Percentiles rank a stretch among this genome's conserved stretches.
Conservation (phyloP, 2,329 filamentous ascomycete genomes). For the Sporothrix curviconia region DNA sequence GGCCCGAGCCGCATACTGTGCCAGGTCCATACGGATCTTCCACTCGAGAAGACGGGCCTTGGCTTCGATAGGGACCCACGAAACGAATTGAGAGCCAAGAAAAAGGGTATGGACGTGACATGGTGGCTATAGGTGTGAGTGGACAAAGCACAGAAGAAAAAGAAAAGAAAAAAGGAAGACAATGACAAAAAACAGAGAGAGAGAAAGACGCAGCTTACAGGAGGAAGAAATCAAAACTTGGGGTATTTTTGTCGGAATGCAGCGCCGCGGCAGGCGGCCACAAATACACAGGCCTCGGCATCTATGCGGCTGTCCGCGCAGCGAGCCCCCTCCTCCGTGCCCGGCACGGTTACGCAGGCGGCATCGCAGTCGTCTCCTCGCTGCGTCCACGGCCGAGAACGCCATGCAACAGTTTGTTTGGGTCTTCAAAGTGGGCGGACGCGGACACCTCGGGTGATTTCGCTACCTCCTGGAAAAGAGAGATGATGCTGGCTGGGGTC, state of each 20-base stretch:
- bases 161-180: conserved; percentile 5
- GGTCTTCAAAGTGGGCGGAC: conserved; percentile 45
- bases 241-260: conserved; percentile 54
- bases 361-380: conserved; percentile 56
- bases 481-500: conserved; percentile 35
- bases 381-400: conserved; percentile 56
- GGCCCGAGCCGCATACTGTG: conserved; percentile 65
- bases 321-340: conserved; percentile 54
- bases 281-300: conserved; percentile 57
- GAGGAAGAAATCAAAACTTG: conserved; percentile 76
- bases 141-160: no score
- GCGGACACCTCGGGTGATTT: conserved; percentile 49
- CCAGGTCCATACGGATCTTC: conserved; percentile 70
- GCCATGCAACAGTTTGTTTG: conserved; percentile 62
- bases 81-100: conserved; percentile 58
- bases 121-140: conserved; percentile 53
- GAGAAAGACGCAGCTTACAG: conserved; percentile 36
- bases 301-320: conserved; percentile 48
- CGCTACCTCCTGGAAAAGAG: conserved; percentile 56
- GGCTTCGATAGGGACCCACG: conserved; percentile 52
- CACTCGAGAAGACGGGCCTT: conserved; percentile 72
- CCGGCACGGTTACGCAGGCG: conserved; percentile 52
- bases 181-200: not conserved
- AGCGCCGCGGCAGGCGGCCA: conserved; percentile 52
- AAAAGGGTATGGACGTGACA: conserved; percentile 66